phyloP scores from a whole-genome alignment of 495 filamentous ascomycete genomes.

The Neurospora intermedia region DNA sequence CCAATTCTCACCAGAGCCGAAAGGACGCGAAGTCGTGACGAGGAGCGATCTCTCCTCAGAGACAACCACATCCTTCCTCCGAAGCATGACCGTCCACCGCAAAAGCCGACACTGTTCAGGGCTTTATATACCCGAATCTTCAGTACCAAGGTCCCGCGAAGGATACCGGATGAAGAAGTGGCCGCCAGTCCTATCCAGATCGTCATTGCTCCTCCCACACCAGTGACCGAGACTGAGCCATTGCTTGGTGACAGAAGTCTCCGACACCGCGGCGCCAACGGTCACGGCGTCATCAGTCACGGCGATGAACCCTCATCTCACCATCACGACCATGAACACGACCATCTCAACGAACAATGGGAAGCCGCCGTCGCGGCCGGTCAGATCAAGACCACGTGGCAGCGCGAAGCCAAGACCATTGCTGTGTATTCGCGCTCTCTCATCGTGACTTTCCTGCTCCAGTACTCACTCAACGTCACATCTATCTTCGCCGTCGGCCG shows the following conservation, averaged over 20 bases:
- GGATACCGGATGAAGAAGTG: constrained; percentile 21
- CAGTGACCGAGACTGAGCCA: constrained; percentile 29
- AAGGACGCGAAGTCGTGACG: constrained; percentile 49
- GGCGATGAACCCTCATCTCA: neutral
- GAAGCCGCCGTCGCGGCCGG: constrained; percentile 68
- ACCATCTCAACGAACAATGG: constrained; percentile 53
- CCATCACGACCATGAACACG: constrained; percentile 11
- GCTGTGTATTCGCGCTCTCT: constrained; percentile 47
- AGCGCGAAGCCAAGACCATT: constrained; percentile 64
- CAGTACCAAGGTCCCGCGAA: constrained; percentile 33
- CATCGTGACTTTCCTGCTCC: constrained; percentile 58
- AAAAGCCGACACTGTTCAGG: constrained; percentile 9
- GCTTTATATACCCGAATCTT: constrained; percentile 33
- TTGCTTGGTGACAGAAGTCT: constrained; percentile 15
- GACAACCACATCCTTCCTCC: constrained; percentile 68
- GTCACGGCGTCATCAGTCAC: neutral
- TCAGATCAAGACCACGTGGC: constrained; percentile 75
- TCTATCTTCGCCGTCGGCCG: constrained; percentile 59
- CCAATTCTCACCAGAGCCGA: constrained; percentile 50
- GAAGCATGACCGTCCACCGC: constrained; percentile 35
- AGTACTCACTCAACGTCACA: constrained; percentile 64
- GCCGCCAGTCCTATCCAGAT: constrained; percentile 11
- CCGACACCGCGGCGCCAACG: constrained; percentile 1
- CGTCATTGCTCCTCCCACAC: constrained; percentile 6
- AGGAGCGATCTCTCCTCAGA: constrained; percentile 62